These are phyloP conservation scores for Podospora bellae-mahoneyi DNA, from an alignment of 495 filamentous ascomycete genomes.

Conservation along the genomic window DNA sequence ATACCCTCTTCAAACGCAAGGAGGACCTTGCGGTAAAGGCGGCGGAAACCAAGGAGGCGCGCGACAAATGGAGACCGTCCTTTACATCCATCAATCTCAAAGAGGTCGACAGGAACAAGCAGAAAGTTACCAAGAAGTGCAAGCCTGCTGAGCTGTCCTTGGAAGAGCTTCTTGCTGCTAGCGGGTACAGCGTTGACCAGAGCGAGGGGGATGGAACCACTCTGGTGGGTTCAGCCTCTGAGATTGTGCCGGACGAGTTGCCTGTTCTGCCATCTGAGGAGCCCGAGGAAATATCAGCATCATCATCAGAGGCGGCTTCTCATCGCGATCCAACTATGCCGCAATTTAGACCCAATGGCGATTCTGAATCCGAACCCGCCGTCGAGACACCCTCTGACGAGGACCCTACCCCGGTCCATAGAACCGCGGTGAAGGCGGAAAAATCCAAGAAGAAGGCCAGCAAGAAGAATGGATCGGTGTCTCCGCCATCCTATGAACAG, in stretches of 20 bases:
- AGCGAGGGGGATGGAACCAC: neutral
- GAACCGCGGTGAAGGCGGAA: neutral
- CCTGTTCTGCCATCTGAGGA: neutral
- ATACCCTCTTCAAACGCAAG: constrained; percentile 74
- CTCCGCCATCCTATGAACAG: constrained; percentile 30
- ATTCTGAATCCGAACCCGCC: constrained; percentile 17
- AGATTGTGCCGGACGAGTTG: constrained; percentile 22
- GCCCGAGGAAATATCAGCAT: neutral
- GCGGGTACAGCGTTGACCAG: constrained; percentile 48
- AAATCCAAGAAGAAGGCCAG: neutral
- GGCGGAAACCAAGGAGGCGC: constrained; percentile 58
- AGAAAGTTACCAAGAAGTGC: neutral
- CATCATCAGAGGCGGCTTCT: constrained; percentile 11
- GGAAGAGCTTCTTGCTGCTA: constrained; percentile 46
- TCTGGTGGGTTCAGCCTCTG: neutral
- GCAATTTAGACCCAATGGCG: constrained; percentile 52
- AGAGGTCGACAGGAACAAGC: constrained; percentile 31
- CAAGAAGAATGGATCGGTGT: neutral
- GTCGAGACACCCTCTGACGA: constrained; percentile 3
- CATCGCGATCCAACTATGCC: constrained; percentile 66
- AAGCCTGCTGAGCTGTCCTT: constrained; percentile 39
- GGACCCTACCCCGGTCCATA: neutral
- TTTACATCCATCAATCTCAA: constrained; percentile 50
- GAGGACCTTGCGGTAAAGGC: constrained; percentile 74
- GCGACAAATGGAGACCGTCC: constrained; percentile 51